Evolutionary conservation across 2,329 filamentous ascomycete genomes (phyloP).

Genomic region (Botrytis sinoallii): DNA sequence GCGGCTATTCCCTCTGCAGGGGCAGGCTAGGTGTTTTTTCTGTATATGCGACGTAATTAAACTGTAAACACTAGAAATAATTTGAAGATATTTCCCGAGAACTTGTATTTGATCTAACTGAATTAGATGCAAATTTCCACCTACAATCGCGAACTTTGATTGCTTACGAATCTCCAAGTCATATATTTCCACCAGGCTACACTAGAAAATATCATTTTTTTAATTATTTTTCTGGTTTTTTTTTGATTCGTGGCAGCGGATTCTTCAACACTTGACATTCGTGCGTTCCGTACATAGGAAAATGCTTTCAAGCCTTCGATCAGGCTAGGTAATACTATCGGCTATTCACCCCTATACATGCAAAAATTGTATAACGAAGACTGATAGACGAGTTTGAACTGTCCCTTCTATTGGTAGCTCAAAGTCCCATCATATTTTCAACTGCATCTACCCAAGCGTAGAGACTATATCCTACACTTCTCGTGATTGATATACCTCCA

Average conservation of each 20-base stretch:
- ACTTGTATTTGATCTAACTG: not conserved
- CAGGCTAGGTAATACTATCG: not conserved
- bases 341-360: not conserved
- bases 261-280: not conserved
- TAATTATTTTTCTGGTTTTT: not conserved
- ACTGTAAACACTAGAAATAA: not conserved
- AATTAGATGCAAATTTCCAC: not conserved
- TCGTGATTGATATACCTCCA: not conserved
- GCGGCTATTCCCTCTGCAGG: not conserved
- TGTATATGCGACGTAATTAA: not conserved
- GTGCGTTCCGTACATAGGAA: not conserved
- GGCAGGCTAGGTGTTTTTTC: not conserved
- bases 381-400: not conserved
- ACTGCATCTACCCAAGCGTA: not conserved
- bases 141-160: not conserved
- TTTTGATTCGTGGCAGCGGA: not conserved
- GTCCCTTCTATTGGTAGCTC: not conserved
- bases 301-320: not conserved
- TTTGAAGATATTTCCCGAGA: not conserved
- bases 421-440: too few relatives aligned
- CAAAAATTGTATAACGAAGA: not conserved
- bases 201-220: not conserved
- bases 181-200: not conserved
- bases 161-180: not conserved
- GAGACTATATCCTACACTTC: not conserved